These are phyloP conservation scores for Irpex lacteus DNA, from an alignment of 1,284 basidiomycete genomes.

Conservation along the genomic window DNA sequence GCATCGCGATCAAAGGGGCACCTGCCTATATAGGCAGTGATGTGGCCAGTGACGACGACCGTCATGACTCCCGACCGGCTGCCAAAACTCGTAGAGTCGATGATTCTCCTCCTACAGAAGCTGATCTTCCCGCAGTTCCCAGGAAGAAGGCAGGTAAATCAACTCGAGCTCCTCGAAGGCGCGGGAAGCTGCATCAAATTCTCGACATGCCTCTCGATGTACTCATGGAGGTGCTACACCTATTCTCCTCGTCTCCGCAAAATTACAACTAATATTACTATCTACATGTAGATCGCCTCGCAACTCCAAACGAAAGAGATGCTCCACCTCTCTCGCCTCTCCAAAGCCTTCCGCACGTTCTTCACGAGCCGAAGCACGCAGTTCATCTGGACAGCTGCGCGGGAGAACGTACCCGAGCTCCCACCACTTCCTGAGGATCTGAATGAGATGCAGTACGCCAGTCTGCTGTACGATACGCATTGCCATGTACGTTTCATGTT, in stretches of 20 bases:
- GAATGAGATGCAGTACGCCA: not conserved
- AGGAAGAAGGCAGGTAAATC: not conserved
- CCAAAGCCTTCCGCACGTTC: not conserved
- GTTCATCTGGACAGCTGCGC: not conserved
- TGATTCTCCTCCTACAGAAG: not conserved
- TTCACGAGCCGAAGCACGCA: not conserved
- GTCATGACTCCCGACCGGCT: not conserved
- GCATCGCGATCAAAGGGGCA: not conserved
- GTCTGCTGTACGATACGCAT: not conserved
- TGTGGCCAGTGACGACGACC: not conserved
- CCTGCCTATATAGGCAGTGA: not conserved
- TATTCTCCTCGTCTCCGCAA: not conserved
- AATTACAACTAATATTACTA: not conserved
- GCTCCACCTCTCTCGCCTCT: not conserved
- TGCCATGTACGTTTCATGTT: not conserved
- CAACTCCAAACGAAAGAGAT: not conserved
- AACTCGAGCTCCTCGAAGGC: not conserved
- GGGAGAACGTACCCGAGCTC: not conserved
- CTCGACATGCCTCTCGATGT: not conserved
- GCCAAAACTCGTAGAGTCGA: not conserved
- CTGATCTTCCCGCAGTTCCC: no score
- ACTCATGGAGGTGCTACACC: not conserved
- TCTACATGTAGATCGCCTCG: not conserved
- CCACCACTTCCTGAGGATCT: not conserved
- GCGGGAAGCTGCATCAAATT: not conserved